These are phyloP conservation scores for Aspergillus fijiensis DNA, from an alignment of 2,329 filamentous ascomycete genomes.

Conservation along the genomic window DNA sequence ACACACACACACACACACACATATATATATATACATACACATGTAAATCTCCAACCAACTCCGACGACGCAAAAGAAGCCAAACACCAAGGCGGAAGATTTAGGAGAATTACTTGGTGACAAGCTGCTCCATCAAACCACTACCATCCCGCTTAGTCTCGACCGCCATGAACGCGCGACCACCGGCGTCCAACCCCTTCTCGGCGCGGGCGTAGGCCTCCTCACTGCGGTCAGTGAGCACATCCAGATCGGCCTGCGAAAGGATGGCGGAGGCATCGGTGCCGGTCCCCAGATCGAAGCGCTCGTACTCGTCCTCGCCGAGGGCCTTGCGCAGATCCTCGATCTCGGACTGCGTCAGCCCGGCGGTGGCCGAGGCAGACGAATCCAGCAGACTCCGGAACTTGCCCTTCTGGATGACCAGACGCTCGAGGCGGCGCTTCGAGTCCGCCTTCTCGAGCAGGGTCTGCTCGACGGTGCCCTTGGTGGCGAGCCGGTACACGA, in stretches of 20 bases:
- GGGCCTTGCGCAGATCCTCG: constrained; percentile 61
- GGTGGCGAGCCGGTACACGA: constrained; percentile 91
- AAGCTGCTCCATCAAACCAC: constrained; percentile 33
- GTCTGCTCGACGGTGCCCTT: constrained; percentile 90
- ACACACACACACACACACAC: background rate
- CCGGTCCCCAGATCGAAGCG: constrained; percentile 54
- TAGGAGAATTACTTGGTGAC: constrained; percentile 13
- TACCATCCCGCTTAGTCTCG: constrained; percentile 65
- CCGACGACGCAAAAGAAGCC: background rate
- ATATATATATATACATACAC: background rate
- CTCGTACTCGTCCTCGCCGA: constrained; percentile 73
- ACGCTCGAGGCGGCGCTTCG: constrained; percentile 88
- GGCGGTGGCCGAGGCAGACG: constrained; percentile 45
- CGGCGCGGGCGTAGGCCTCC: constrained; percentile 69
- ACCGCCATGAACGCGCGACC: constrained; percentile 67
- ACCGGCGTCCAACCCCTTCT: constrained; percentile 67
- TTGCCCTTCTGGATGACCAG: constrained; percentile 93
- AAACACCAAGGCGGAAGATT: background rate
- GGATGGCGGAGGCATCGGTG: constrained; percentile 58
- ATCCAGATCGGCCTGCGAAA: constrained; percentile 74
- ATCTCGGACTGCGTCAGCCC: constrained; percentile 49
- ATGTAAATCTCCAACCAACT: background rate
- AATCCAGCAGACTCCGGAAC: constrained; percentile 67
- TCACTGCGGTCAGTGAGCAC: constrained; percentile 74
- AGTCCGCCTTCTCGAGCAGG: constrained; percentile 81